Percentiles rank a stretch among this genome's conserved stretches.
Conservation (phyloP, 768 basidiomycete species). For the Botryobasidium botryosum region DNA sequence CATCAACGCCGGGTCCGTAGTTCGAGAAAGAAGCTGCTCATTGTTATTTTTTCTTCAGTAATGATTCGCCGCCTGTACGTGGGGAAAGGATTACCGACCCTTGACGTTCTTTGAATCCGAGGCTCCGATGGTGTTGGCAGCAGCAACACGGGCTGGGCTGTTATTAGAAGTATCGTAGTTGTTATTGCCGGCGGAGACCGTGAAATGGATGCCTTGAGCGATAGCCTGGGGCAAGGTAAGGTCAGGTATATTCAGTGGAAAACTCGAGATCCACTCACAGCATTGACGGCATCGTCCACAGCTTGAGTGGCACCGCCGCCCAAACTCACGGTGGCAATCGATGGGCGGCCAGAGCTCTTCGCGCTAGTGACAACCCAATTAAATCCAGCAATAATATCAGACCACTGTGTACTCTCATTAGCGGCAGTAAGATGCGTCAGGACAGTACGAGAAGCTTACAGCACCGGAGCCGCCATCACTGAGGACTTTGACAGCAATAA, state of each 20-base stretch:
- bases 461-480: constrained; percentile 22
- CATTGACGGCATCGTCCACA: constrained; percentile 21
- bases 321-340: constrained; percentile 24
- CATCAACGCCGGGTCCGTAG: constrained; percentile 11
- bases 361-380: constrained; percentile 17
- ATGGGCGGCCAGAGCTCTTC: constrained; percentile 17
- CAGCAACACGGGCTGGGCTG: constrained; percentile 11
- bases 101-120: constrained; percentile 6
- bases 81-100: too few species aligned
- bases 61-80: too few species aligned
- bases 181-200: constrained; percentile 13
- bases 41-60: too few species aligned
- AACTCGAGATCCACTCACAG: constrained; percentile 7
- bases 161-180: constrained; percentile 8
- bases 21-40: constrained; percentile 11
- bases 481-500: constrained; percentile 30
- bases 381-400: constrained; percentile 20
- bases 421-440: too few species aligned
- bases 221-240: constrained; percentile 4
- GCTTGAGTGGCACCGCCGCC: constrained; percentile 18
- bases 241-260: not conserved
- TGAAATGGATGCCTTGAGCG: constrained; percentile 8
- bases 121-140: constrained; percentile 13
- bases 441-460: too few species aligned
- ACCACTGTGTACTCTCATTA: constrained; percentile 15